These are phyloP conservation scores for Spongiforma sp. DNA, from an alignment of 1,284 basidiomycete species.

Conservation along the genomic window DNA sequence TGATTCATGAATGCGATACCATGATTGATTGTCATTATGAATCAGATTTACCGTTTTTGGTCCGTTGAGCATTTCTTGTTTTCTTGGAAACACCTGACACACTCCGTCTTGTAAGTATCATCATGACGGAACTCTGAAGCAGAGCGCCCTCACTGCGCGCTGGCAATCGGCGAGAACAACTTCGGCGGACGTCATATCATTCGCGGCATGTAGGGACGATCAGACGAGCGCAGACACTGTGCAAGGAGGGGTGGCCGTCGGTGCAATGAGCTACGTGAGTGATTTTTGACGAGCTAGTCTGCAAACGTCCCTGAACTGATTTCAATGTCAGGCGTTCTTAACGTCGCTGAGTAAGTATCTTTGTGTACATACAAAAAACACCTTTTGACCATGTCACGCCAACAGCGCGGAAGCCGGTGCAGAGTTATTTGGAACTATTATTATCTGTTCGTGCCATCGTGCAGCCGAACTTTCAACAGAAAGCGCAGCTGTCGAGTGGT, in stretches of 20 bases:
- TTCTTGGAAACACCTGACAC: neutral
- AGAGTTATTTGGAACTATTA: conserved; percentile 78
- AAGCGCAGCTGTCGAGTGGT: conserved; percentile 78
- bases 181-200: conserved; percentile 62
- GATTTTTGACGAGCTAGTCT: neutral
- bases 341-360: conserved; percentile 53
- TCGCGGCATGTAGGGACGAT: conserved; percentile 80
- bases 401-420: conserved; percentile 65
- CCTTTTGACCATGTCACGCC: conserved; percentile 10
- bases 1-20: neutral
- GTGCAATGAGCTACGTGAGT: conserved; percentile 75
- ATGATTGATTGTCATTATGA: neutral
- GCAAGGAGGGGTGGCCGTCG: conserved; percentile 56
- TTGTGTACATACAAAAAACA: neutral
- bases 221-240: conserved; percentile 72
- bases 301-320: neutral
- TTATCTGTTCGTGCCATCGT: conserved; percentile 67
- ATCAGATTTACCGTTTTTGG: conserved; percentile 66
- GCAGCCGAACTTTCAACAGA: conserved; percentile 74
- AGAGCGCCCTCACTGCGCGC: conserved; percentile 47
- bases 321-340: conserved; percentile 70
- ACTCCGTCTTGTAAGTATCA: conserved; percentile 54
- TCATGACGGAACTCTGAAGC: conserved; percentile 60
- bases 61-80: conserved; percentile 34
- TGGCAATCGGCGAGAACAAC: conserved; percentile 43